Evolutionary conservation across 805 yeast genomes (phyloP).

Genomic region (Candida gorgasii): DNA sequence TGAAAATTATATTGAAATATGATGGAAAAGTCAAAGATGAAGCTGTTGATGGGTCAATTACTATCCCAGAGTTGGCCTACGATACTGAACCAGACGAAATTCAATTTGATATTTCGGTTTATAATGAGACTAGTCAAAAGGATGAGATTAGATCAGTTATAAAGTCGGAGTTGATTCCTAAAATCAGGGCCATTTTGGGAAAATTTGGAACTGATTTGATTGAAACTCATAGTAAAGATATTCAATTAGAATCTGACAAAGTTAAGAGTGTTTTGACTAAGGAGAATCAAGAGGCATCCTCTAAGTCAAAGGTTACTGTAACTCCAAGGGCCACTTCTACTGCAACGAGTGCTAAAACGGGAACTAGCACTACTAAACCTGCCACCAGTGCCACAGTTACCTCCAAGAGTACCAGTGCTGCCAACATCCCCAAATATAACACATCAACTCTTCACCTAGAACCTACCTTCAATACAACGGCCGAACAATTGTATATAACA

Average conservation of each 20-base stretch:
- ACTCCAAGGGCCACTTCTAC: background rate
- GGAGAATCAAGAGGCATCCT: slow-evolving; percentile 45
- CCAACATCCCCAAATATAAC: slow-evolving; percentile 62
- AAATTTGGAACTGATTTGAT: slow-evolving; percentile 80
- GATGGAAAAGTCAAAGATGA: slow-evolving; percentile 26
- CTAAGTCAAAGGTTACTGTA: slow-evolving; percentile 13
- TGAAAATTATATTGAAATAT: slow-evolving; percentile 64
- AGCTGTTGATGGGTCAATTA: slow-evolving; percentile 66
- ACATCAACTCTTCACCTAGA: slow-evolving; percentile 77
- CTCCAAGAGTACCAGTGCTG: slow-evolving; percentile 15
- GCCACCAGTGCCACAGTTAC: slow-evolving; percentile 12
- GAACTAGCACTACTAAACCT: slow-evolving; percentile 11
- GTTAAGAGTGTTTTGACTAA: slow-evolving; percentile 42
- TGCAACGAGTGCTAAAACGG: background rate
- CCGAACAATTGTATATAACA: slow-evolving; percentile 80
- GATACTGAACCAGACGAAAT: slow-evolving; percentile 85
- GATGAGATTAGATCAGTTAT: slow-evolving; percentile 55
- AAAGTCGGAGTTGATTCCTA: slow-evolving; percentile 60
- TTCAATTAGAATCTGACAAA: slow-evolving; percentile 65
- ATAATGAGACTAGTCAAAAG: slow-evolving; percentile 47
- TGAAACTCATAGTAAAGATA: slow-evolving; percentile 74
- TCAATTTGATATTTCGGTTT: slow-evolving; percentile 76
- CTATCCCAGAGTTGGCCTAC: slow-evolving; percentile 90
- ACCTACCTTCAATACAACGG: slow-evolving; percentile 82
- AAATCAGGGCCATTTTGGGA: slow-evolving; percentile 59